Percentiles rank a stretch among this genome's conserved stretches.
These are phyloP conservation scores for Yamagishiella unicocca DNA, from an alignment of 139 green algal genomes.

Conservation along the genomic window DNA sequence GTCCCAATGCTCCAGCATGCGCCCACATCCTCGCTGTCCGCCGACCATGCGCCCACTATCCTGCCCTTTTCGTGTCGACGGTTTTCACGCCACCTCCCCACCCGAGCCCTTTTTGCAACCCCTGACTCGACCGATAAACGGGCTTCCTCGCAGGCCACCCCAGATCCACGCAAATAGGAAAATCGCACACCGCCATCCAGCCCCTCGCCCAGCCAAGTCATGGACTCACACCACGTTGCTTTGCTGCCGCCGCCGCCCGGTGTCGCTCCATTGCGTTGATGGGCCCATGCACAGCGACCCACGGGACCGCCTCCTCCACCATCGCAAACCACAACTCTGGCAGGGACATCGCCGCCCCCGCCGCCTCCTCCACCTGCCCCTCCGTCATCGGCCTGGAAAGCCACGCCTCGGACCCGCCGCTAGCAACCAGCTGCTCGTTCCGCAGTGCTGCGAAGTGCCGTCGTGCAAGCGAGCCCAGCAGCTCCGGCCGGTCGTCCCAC, in stretches of 20 bases:
- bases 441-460: constrained; percentile 10
- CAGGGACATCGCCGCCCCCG: neutral
- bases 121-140: too few species aligned
- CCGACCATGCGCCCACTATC: too few species aligned
- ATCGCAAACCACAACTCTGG: constrained; percentile 17
- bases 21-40: too few species aligned
- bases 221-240: too few species aligned
- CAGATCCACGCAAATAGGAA: too few species aligned
- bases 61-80: too few species aligned
- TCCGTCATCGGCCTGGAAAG: neutral
- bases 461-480: neutral
- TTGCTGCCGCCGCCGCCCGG: neutral
- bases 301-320: constrained; percentile 23
- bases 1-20: too few species aligned
- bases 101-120: too few species aligned
- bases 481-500: constrained; percentile 2
- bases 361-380: neutral
- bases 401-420: neutral
- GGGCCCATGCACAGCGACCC: neutral
- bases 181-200: too few species aligned
- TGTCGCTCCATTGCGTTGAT: neutral
- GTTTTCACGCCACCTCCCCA: too few species aligned
- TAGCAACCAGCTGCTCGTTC: neutral
- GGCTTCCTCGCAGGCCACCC: too few species aligned
- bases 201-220: too few species aligned